Base-by-base conservation (phyloP, 2,329 filamentous ascomycete species). In the Botryotinia convoluta region DNA sequence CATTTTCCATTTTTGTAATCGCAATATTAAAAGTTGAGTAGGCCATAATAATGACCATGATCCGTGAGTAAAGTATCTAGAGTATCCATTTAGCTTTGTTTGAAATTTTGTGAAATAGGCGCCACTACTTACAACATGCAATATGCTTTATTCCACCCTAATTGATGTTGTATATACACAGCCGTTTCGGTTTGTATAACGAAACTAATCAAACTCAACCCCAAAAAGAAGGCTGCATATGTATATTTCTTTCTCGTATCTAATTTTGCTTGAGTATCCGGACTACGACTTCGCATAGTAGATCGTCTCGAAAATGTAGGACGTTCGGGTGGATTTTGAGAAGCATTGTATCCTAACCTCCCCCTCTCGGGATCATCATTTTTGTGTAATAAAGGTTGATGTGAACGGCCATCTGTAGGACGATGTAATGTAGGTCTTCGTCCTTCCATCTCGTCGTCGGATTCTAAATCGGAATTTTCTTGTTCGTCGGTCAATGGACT, bases 121-220 rank as follows among this genome's bases (percentile, higher is more conserved):
- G 37, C 18, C 16, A 45, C 45, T 45, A 82, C 84, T 84, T 84
- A 98, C 87, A 99, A 89, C 96, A 99, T 99, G 86, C 94, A 97
- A 85, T 98, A 99, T n/a, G 96, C 93, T 85, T 99, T 99, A 84
- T 97, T 90, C 96, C 96, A 99, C 76, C 92, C 90, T 76, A 98
- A 84, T 74, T 96, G 91, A 81, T 95, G 91, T 84, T 98, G 95
- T 75, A 99, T 96, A 84, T 98, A 95, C 16, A 97, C 91, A 18
- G 95, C 95, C 71, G 97, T 94, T 86, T 98, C 95, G 5, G 96
- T 98, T 87, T 99, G 96, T 9, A 97, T 86, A 65, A 94, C 93
- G 82, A 99, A 99, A 80, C 93, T 92, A 74, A 97, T 84, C 80
- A 99, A 86, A 80, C 93, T 96, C 77, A 98, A 81, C 44, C 92